These are phyloP conservation scores for Tuber umbilicatum DNA, from an alignment of 495 filamentous ascomycete species.

Conservation along the genomic window DNA sequence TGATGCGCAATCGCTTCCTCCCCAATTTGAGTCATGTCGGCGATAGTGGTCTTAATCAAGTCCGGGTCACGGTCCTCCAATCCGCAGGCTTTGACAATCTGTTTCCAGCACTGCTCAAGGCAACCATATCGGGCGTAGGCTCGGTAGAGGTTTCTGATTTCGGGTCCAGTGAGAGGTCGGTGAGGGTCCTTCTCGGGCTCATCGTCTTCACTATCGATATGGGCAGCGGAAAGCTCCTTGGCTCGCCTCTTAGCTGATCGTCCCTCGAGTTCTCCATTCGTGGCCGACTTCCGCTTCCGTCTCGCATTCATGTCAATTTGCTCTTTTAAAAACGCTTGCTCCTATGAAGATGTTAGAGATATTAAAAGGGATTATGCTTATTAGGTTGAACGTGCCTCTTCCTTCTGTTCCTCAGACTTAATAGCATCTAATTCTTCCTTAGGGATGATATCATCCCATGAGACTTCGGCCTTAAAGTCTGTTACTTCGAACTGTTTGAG, in stretches of 20 bases:
- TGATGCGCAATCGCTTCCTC: constrained; percentile 37
- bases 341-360: constrained; percentile 39
- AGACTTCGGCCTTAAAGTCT: constrained; percentile 70
- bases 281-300: constrained; percentile 66
- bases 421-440: constrained; percentile 81
- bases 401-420: constrained; percentile 79
- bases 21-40: constrained; percentile 46
- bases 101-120: constrained; percentile 75
- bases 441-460: constrained; percentile 97
- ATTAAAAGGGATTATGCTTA: neutral
- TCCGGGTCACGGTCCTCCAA: constrained; percentile 71
- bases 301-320: constrained; percentile 81
- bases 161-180: constrained; percentile 78
- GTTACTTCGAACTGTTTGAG: constrained; percentile 63
- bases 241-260: constrained; percentile 89
- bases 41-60: constrained; percentile 59
- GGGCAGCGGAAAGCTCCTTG: constrained; percentile 57
- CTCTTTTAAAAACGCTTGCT: constrained; percentile 73
- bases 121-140: constrained; percentile 83
- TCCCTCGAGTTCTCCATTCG: constrained; percentile 66
- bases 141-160: constrained; percentile 80
- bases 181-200: constrained; percentile 59
- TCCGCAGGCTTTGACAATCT: constrained; percentile 76
- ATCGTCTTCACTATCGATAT: constrained; percentile 54
- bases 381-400: constrained; percentile 21